Evolutionary conservation across 345 rosid genomes (phyloP), one percentile per base, ranked within the genome.

Genomic region (Hibiscus trionum): DNA sequence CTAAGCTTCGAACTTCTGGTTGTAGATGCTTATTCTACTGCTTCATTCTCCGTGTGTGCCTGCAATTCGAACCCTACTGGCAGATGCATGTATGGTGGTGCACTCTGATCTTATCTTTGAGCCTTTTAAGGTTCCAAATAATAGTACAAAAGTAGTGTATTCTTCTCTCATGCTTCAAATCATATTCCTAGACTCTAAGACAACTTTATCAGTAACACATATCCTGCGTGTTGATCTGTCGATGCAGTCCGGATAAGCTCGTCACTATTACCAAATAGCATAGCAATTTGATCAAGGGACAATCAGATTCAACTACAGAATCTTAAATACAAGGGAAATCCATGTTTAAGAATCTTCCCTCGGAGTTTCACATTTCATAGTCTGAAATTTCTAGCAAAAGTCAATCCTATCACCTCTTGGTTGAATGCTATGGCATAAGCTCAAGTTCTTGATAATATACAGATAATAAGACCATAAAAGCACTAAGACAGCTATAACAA

Each of bases 11-110:
- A 67, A 70, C 70, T 53, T 9, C 58, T 72, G 74, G 55, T 66
- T 52, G 82, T 78, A 76, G 76, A 70, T 74, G 84, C 87, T 78
- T 44, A 75, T 73, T 78, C 76, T 70, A 79, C 76, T 65, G 75
- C 79, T 82, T 72, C 80, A 69, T 75, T 75, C 83, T 26, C 55
- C 65, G 66, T 46, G 47, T 60, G 56, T 68, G 49, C 79, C 42
- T 33, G 57, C 24, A 57, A 57, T 58, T 70, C 65, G 5, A 66
- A 19, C 21, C 21, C 39, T 67, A 49, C 71, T 16, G 17, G 24
- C 6, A 4, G 57, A 49, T 67, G 58, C 71, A 49, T 27, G 8
- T 67, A 15, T 15, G 0, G 21, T 46, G 37, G 70, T 2, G 21
- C 24, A 12, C 19, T 24, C 35, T 33, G 35, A 55, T 55, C 52